Evolutionary conservation across 78 protist species (phyloP), one percentile per base, ranked within the genome.

Genomic region (Chrysochromulina tobinii): DNA sequence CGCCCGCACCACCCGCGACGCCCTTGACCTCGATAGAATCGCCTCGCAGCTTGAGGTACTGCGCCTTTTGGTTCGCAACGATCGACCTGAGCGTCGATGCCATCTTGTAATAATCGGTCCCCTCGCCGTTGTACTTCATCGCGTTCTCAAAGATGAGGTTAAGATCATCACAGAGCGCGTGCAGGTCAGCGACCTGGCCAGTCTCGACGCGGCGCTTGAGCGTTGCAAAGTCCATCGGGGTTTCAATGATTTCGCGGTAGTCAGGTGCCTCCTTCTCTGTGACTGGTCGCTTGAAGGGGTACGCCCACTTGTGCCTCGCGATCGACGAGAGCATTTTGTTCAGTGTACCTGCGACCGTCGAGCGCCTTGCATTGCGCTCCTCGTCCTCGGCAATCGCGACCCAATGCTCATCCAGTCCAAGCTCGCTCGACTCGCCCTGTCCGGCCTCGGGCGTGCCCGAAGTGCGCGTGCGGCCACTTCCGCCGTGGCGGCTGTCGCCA

Each of bases 261-360:
- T 75, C 83, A 2, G 83, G 83, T 1, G 83, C 83, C 57, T 75
- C 83, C 57, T 75, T 75, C 20, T 75, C 83, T 3, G 83, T 75
- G 23, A 75, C 83, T 1, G 83, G 83, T 7, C 83, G 51, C 57
- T 75, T 75, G 57, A 75, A 75, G 7, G 83, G 83, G 83, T 75
- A 57, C 23, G 83, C 83, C 83, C 83, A 75, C 57, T 50, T 38
- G 83, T 75, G 83, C 83, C 50, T 75, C 20, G 54, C 12, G 83
- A 75, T 75, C 58, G 57, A 27, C 25, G 4, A 4, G 14, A 75
- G 14, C 18, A 75, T 17, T n/a, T 75, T 75, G 58, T 15, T 11
- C 59, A 75, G 83, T 14, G 83, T 18, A 57, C 83, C 23, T 12
- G 27, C 12, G 64, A 59, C 64, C 12, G 64, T 14, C 7, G 64